phyloP scores from a whole-genome alignment of 208 protist species.

The Plasmodiophora brassicae region DNA sequence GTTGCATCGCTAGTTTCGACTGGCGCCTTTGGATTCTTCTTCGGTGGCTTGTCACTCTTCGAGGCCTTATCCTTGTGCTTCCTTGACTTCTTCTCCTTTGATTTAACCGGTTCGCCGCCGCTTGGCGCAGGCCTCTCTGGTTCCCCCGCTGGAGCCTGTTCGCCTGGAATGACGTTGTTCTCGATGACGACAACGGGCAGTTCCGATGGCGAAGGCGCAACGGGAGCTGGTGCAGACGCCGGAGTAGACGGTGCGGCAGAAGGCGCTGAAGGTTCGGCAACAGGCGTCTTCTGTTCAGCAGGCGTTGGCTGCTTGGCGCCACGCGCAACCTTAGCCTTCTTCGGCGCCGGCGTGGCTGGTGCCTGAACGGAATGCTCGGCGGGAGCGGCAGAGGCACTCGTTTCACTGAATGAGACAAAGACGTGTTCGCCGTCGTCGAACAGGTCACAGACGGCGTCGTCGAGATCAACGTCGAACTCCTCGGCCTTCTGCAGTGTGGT shows the following conservation, averaged over 20 bases:
- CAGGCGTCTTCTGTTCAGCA: neutral
- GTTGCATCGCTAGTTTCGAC: neutral
- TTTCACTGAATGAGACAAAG: neutral
- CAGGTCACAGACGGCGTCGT: neutral
- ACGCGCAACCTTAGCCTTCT: neutral
- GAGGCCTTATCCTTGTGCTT: neutral
- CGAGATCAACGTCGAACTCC: neutral
- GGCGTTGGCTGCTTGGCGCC: neutral
- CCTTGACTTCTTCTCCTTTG: neutral
- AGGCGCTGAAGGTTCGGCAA: neutral
- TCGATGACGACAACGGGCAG: neutral
- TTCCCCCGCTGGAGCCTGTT: neutral
- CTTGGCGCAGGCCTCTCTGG: neutral
- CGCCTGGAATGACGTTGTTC: neutral
- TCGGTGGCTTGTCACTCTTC: too few species aligned
- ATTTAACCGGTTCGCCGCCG: neutral
- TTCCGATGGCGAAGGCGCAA: neutral
- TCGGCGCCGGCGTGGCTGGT: neutral
- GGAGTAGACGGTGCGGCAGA: neutral
- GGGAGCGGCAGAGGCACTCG: neutral
- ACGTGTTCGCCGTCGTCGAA: slow-evolving; percentile 12
- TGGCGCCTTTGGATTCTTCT: neutral
- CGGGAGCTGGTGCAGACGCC: neutral
- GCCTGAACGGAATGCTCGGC: neutral
- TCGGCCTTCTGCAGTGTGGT: neutral